phyloP scores from a whole-genome alignment of 768 basidiomycete species.

The Ephemerocybe angulata region DNA sequence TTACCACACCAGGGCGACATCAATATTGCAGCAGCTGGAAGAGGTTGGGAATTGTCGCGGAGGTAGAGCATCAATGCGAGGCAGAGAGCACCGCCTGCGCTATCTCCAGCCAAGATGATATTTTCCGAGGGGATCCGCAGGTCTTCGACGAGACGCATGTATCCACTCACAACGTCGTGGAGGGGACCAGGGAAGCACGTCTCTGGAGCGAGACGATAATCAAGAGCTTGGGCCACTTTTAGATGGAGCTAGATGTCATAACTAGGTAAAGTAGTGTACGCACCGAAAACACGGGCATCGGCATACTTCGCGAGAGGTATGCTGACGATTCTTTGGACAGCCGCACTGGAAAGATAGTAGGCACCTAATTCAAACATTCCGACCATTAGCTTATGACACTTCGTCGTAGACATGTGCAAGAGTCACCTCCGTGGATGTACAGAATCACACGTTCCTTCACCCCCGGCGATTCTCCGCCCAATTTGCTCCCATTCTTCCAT shows the following conservation, averaged over 20 bases:
- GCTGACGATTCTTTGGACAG: slow-evolving; percentile 85
- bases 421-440: slow-evolving; percentile 87
- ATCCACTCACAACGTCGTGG: slow-evolving; percentile 84
- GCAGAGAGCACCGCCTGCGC: slow-evolving; percentile 86
- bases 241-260: slow-evolving; percentile 7
- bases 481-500: slow-evolving; percentile 51
- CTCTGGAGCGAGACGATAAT: slow-evolving; percentile 95
- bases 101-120: slow-evolving; percentile 85
- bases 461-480: slow-evolving; percentile 22
- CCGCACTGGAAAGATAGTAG: slow-evolving; percentile 89
- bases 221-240: slow-evolving; percentile 60
- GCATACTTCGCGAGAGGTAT: slow-evolving; percentile 88
- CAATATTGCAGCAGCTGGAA: slow-evolving; percentile 83
- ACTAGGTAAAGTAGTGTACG: slow-evolving; percentile 14
- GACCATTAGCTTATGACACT: background rate
- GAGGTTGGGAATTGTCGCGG: slow-evolving; percentile 80
- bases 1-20: slow-evolving; percentile 95
- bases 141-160: slow-evolving; percentile 83
- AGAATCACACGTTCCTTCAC: slow-evolving; percentile 80
- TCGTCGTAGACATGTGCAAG: background rate
- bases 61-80: slow-evolving; percentile 91
- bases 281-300: slow-evolving; percentile 81
- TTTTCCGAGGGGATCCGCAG: slow-evolving; percentile 90
- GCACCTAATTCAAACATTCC: slow-evolving; percentile 54
- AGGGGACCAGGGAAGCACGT: slow-evolving; percentile 87